Conservation (phyloP, 805 yeast species). For the Candida tammaniensis region DNA sequence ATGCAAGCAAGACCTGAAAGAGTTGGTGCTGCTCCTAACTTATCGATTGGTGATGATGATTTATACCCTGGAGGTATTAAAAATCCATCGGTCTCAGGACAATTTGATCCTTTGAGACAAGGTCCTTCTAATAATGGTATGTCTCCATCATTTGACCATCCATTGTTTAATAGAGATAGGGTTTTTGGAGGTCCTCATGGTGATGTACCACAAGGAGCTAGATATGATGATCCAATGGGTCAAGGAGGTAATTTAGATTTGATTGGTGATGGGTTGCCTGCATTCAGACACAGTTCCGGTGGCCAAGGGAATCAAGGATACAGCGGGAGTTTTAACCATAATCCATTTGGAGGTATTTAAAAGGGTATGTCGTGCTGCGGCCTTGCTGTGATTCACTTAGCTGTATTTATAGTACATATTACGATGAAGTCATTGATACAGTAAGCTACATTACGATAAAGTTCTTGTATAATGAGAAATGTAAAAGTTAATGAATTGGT, state of each 20-base stretch:
- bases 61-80: slow-evolving; percentile 42
- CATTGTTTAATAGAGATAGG: slow-evolving; percentile 38
- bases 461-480: no score
- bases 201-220: slow-evolving; percentile 44
- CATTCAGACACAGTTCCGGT: slow-evolving; percentile 25
- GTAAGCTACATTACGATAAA: no score
- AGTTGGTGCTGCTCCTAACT: slow-evolving; percentile 9
- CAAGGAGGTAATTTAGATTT: slow-evolving; percentile 37
- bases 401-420: no score
- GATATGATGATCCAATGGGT: slow-evolving; percentile 51
- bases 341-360: slow-evolving; percentile 6
- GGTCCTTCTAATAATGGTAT: slow-evolving; percentile 44
- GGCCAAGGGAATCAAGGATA: slow-evolving; percentile 12
- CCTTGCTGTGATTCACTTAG: no score
- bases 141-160: slow-evolving; percentile 53
- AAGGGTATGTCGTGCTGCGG: no score
- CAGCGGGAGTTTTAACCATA: slow-evolving; percentile 12
- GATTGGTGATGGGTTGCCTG: slow-evolving; percentile 47
- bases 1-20: slow-evolving; percentile 12
- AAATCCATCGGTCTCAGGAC: slow-evolving; percentile 41
- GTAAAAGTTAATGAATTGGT: no score
- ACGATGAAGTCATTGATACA: no score
- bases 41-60: slow-evolving; percentile 50
- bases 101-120: slow-evolving; percentile 42
- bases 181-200: slow-evolving; percentile 15